Base-by-base conservation (phyloP, 163 green algal species). In the Prototheca wickerhamii region DNA sequence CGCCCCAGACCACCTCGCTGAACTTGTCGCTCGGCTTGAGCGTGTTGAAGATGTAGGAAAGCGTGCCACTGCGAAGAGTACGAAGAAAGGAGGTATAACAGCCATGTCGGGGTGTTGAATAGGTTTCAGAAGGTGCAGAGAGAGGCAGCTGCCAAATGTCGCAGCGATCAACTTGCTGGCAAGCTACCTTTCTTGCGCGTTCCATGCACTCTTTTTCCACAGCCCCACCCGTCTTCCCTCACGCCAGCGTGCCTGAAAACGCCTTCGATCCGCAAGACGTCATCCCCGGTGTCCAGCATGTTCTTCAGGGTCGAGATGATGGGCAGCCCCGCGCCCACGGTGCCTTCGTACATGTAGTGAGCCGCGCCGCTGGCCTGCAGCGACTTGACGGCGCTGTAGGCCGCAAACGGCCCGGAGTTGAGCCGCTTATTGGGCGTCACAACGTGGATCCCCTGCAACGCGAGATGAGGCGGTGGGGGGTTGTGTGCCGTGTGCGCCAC, bases 1-100 rank as follows among this genome's bases (percentile, higher is more conserved):
- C 78, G 34, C 76, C 65, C 31, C 52, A 56, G 54, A 90, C 81
- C 34, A 88, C 77, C 8, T 80, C 56, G 10, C 65, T 81, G 58
- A 91, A 89, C 2, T 40, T 49, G 43, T 71, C 58, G 70, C 58
- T 67, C 31, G 49, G 33, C 29, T 21, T 61, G 60, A 87, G 85
- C 29, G 62, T 87, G 77, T 96, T 97, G 75, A 98, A 98, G 31
- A 98, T 92, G 79, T 89, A 97, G 7, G 82, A 94, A 12, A 98
- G 73, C 0, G 88, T 95, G 25, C 89, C 88, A 50, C 63, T 80
- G 77, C 63, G 34, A 10, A 5, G 37, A 4, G 84, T n/a, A n/a
- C n/a, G n/a, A n/a, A 86, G 60, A 82, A 69, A 68, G 78, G 21
- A 4, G 23, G 49, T 1, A 15, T 10, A 10, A 10, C 10, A 15